Conservation (phyloP, 257 asterid species). For the Buddleja alternifolia region DNA sequence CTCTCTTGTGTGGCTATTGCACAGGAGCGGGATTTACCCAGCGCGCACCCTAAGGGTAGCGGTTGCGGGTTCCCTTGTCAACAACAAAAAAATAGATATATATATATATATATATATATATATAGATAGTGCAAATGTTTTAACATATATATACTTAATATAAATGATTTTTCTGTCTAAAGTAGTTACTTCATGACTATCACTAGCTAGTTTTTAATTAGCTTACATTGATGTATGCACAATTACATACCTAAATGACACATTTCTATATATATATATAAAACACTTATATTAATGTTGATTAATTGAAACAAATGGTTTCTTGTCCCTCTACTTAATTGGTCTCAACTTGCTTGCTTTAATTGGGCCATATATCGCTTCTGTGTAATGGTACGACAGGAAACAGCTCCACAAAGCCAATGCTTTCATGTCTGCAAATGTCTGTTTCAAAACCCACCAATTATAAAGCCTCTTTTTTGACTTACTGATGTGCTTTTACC, state of each 20-base stretch:
- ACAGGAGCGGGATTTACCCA: too few species aligned
- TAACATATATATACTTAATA: too few species aligned
- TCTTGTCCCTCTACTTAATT: not conserved
- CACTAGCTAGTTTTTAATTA: too few species aligned
- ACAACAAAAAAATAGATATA: too few species aligned
- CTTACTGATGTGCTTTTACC: not conserved
- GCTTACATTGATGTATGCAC: too few species aligned
- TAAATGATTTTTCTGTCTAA: not conserved
- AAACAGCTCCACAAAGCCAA: constrained; percentile 11
- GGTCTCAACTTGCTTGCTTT: not conserved
- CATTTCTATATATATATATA: too few species aligned
- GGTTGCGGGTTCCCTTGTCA: too few species aligned
- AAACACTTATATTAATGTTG: not conserved
- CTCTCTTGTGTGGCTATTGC: too few species aligned
- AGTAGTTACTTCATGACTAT: not conserved
- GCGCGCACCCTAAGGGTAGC: too few species aligned
- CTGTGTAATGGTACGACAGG: constrained; percentile 14
- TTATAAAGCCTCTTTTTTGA: not conserved
- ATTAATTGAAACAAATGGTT: not conserved
- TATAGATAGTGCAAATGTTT: too few species aligned
- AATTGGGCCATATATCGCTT: not conserved
- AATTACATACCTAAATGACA: not conserved
- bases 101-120: too few species aligned
- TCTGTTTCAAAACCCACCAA: constrained; percentile 18
- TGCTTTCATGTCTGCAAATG: constrained; percentile 24